phyloP scores from a whole-genome alignment of 2,329 filamentous ascomycete species.

The Nemania serpens region DNA sequence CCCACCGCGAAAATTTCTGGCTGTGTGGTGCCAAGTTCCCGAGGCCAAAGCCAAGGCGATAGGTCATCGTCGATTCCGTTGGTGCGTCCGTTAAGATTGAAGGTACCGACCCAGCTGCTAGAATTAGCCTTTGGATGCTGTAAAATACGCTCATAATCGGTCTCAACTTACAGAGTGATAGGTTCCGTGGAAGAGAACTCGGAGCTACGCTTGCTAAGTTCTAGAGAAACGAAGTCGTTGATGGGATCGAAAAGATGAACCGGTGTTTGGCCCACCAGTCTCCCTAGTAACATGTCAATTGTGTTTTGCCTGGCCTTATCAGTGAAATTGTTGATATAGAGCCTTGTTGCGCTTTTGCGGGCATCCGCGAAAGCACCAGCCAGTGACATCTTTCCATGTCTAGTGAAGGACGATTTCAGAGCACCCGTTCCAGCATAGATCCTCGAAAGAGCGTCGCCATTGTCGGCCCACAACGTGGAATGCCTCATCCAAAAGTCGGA shows the following conservation, averaged over 20 bases:
- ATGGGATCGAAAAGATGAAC: slow-evolving; percentile 93
- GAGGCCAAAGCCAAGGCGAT: slow-evolving; percentile 81
- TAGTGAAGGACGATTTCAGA: slow-evolving; percentile 91
- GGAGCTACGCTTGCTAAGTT: slow-evolving; percentile 68
- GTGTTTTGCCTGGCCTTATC: slow-evolving; percentile 92
- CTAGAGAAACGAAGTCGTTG: slow-evolving; percentile 83
- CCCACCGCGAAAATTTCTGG: slow-evolving; percentile 89
- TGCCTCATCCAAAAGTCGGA: slow-evolving; percentile 92
- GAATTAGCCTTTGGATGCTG: slow-evolving; percentile 28
- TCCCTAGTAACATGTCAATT: slow-evolving; percentile 89
- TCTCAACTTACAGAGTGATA: slow-evolving; percentile 71
- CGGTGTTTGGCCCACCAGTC: slow-evolving; percentile 79
- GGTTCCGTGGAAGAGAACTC: slow-evolving; percentile 77
- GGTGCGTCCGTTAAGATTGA: slow-evolving; percentile 91
- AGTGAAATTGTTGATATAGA: slow-evolving; percentile 97
- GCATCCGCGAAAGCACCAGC: slow-evolving; percentile 94
- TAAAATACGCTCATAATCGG: neutral
- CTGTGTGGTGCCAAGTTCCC: slow-evolving; percentile 60
- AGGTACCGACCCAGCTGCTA: slow-evolving; percentile 72
- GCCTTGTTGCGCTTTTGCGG: slow-evolving; percentile 87
- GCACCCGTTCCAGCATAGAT: slow-evolving; percentile 97
- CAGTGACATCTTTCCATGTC: slow-evolving; percentile 93
- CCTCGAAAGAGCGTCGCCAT: slow-evolving; percentile 89
- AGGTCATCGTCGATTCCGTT: slow-evolving; percentile 79
- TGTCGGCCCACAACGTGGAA: slow-evolving; percentile 94